These are phyloP conservation scores for Neopestalotiopsis clavispora DNA, from an alignment of 2,329 filamentous ascomycete genomes.

Conservation along the genomic window DNA sequence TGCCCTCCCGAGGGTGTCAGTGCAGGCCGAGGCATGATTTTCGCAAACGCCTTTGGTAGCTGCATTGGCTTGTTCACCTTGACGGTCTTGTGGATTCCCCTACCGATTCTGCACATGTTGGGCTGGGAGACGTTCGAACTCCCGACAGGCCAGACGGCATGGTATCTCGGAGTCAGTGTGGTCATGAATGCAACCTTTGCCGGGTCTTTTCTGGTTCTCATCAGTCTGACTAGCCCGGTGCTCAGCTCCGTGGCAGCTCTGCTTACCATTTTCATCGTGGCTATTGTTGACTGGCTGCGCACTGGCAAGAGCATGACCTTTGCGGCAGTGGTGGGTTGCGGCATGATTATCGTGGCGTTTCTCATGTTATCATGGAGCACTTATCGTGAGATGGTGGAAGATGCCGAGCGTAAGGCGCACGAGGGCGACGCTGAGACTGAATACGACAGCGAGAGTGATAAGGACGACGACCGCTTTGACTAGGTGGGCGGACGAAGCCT, in stretches of 20 bases:
- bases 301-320: constrained; percentile 77
- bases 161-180: constrained; percentile 80
- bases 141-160: constrained; percentile 77
- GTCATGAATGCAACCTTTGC: constrained; percentile 91
- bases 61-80: constrained; percentile 88
- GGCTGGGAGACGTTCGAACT: constrained; percentile 84
- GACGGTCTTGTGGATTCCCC: constrained; percentile 85
- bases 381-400: constrained; percentile 90
- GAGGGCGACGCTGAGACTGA: constrained; percentile 39
- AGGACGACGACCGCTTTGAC: constrained; percentile 36
- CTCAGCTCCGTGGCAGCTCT: constrained; percentile 90
- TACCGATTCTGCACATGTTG: constrained; percentile 80
- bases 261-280: constrained; percentile 95
- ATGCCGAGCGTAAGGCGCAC: constrained; percentile 63
- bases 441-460: constrained; percentile 52
- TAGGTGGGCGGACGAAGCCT: background rate
- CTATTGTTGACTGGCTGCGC: constrained; percentile 85
- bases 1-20: constrained; percentile 90
- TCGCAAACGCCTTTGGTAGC: constrained; percentile 90
- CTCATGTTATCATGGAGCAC: constrained; percentile 88
- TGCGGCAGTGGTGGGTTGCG: constrained; percentile 80
- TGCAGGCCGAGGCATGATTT: constrained; percentile 89
- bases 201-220: constrained; percentile 89
- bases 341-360: constrained; percentile 88
- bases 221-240: constrained; percentile 90